Evolutionary conservation across 331 rosid genomes (phyloP).

Genomic region (Ulmus americana): DNA sequence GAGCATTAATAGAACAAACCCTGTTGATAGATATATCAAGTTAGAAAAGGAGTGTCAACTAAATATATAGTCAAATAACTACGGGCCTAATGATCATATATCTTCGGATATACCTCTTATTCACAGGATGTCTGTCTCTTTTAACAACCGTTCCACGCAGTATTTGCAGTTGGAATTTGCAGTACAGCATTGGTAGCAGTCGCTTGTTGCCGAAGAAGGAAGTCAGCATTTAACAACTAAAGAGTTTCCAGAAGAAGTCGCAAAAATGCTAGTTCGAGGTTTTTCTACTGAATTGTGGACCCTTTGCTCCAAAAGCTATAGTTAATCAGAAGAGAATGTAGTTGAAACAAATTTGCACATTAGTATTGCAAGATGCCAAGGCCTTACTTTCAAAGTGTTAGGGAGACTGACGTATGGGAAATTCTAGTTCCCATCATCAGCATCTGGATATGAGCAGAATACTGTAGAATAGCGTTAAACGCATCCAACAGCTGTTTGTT

Average conservation of each 20-base stretch:
- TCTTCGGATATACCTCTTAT: background rate
- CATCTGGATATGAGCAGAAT: slow-evolving; percentile 13
- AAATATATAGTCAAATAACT: too few species aligned
- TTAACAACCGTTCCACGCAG: background rate
- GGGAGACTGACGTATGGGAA: slow-evolving; percentile 13
- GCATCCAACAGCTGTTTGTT: slow-evolving; percentile 8
- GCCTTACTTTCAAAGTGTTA: slow-evolving; percentile 28
- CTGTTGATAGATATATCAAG: too few species aligned
- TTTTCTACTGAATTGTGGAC: background rate
- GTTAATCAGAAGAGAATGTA: background rate
- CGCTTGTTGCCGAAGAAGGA: background rate
- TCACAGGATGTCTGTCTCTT: background rate
- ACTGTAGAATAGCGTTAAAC: slow-evolving; percentile 13
- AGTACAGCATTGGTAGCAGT: background rate
- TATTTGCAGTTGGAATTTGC: background rate
- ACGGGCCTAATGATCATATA: too few species aligned
- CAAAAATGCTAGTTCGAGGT: background rate
- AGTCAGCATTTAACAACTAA: background rate
- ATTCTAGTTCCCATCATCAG: slow-evolving; percentile 8
- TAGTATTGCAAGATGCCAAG: background rate
- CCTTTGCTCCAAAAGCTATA: background rate
- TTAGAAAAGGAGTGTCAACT: too few species aligned
- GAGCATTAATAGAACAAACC: too few species aligned
- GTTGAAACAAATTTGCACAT: background rate
- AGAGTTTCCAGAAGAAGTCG: background rate